Evolutionary conservation across 2,329 filamentous ascomycete species (phyloP).

Genomic region (Catunica adiposa): DNA sequence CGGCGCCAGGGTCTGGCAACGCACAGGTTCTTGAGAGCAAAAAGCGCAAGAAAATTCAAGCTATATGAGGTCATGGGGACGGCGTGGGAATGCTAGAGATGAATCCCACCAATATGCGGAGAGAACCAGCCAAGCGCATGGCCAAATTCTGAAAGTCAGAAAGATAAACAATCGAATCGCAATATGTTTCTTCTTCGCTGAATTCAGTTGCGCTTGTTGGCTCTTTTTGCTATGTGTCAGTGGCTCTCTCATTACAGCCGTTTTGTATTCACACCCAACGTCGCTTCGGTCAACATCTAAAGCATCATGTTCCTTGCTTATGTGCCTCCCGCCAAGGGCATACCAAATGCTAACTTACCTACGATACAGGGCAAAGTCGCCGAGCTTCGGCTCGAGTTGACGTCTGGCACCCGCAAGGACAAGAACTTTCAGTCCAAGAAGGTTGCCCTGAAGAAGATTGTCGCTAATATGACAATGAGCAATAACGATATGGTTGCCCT

Average conservation of each 20-base stretch:
- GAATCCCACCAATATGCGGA: background rate
- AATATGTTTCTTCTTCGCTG: too few relatives aligned
- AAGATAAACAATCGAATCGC: too few relatives aligned
- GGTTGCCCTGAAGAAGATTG: slow-evolving; percentile 97
- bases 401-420: slow-evolving; percentile 81
- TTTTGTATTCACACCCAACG: too few relatives aligned
- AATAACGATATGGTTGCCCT: slow-evolving; percentile 99
- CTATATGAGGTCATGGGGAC: background rate
- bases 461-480: slow-evolving; percentile 99
- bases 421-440: slow-evolving; percentile 93
- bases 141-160: background rate
- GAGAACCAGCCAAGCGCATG: background rate
- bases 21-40: background rate
- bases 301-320: slow-evolving; percentile 38
- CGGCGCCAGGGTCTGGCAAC: background rate
- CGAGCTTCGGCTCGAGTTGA: slow-evolving; percentile 86
- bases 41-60: background rate
- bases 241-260: too few relatives aligned
- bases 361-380: slow-evolving; percentile 88
- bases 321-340: slow-evolving; percentile 25
- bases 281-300: too few relatives aligned
- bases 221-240: too few relatives aligned
- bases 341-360: slow-evolving; percentile 21
- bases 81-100: background rate
- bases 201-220: too few relatives aligned